Evolutionary conservation across 495 filamentous ascomycete species (phyloP).

Genomic region (Daldinia bambusicola): DNA sequence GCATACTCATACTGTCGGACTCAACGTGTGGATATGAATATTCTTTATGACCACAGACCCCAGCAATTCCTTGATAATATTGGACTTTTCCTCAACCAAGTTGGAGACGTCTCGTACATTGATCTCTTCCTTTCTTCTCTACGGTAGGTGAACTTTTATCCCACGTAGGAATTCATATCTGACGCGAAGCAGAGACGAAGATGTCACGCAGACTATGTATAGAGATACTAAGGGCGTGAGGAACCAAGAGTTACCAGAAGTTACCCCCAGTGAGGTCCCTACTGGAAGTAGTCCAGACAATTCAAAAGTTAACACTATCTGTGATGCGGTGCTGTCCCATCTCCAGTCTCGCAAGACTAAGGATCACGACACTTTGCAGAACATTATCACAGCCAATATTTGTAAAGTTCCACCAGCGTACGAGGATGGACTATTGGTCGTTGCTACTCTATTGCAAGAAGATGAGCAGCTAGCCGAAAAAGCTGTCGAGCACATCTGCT

Average conservation of each 20-base stretch:
- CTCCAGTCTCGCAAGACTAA: constrained; percentile 70
- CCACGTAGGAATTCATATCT: not conserved
- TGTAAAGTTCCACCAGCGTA: constrained; percentile 93
- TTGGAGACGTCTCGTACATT: constrained; percentile 84
- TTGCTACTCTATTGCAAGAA: constrained; percentile 76
- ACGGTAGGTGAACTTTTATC: constrained; percentile 65
- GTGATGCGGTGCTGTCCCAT: constrained; percentile 80
- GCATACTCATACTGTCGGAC: constrained; percentile 89
- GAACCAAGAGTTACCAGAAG: constrained; percentile 40
- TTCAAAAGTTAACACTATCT: constrained; percentile 86
- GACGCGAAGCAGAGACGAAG: constrained; percentile 74
- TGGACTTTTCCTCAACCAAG: constrained; percentile 81
- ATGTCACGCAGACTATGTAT: constrained; percentile 95
- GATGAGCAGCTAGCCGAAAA: constrained; percentile 76
- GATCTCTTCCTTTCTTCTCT: constrained; percentile 92
- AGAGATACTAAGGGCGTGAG: constrained; percentile 72
- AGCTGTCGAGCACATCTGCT: constrained; percentile 95
- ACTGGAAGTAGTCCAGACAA: constrained; percentile 28
- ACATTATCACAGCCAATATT: constrained; percentile 92
- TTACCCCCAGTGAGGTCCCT: constrained; percentile 6
- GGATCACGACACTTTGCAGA: constrained; percentile 73
- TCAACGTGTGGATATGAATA: constrained; percentile 97
- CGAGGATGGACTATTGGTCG: constrained; percentile 82
- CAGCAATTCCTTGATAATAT: constrained; percentile 82
- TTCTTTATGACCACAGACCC: constrained; percentile 92